Evolutionary conservation across 352 stramenopile genomes (phyloP).

Genomic region (Phytopythium vexans): DNA sequence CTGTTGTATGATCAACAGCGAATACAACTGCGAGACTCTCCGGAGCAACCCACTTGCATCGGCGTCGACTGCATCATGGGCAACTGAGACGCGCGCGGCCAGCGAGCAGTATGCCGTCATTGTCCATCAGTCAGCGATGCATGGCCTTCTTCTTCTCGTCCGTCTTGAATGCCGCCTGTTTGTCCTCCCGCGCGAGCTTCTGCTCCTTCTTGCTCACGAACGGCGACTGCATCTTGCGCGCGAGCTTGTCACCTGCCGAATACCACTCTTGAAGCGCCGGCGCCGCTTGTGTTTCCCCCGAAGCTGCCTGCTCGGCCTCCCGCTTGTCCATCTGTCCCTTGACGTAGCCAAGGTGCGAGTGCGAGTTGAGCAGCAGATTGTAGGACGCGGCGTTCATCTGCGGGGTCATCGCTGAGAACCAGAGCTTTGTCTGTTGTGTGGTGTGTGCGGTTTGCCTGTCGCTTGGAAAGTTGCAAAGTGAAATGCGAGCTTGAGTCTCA

Average conservation of each 20-base stretch:
- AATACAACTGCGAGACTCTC: too few relatives aligned
- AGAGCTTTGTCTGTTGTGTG: too few relatives aligned
- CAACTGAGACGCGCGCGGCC: not conserved
- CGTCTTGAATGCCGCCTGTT: conserved; percentile 2
- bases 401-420: conserved; percentile 14
- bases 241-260: conserved; percentile 11
- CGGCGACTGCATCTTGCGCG: conserved; percentile 16
- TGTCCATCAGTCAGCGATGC: not conserved
- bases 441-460: too few relatives aligned
- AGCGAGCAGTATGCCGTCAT: not conserved
- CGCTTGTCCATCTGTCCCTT: conserved; percentile 11
- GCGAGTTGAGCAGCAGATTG: conserved; percentile 17
- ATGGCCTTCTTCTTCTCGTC: conserved; percentile 9
- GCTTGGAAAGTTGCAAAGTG: too few relatives aligned
- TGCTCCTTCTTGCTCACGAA: conserved; percentile 8
- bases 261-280: conserved; percentile 2
- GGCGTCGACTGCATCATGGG: not conserved
- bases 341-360: conserved; percentile 15
- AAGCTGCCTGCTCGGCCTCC: not conserved
- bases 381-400: conserved; percentile 10
- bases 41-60: too few relatives aligned
- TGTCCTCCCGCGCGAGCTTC: not conserved
- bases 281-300: too few relatives aligned
- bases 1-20: too few relatives aligned
- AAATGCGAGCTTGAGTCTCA: too few relatives aligned